Base-by-base conservation (phyloP, 78 protist species). In the Cavenderia fasciculata region DNA sequence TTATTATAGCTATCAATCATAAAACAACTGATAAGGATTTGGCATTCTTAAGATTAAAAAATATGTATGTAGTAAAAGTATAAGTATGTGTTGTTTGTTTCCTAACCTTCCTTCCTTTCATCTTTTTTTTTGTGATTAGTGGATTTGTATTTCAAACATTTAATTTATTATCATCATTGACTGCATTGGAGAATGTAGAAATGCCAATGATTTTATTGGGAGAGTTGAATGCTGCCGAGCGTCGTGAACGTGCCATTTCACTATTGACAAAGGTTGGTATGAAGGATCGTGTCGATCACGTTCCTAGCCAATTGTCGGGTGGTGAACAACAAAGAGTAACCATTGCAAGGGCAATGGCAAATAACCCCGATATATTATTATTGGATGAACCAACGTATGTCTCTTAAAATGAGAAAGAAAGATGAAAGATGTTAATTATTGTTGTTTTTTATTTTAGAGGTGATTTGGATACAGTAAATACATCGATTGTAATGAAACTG, bases 301-400 rank as follows among this genome's bases (percentile, higher is more conserved):
- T 85, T 2, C 99, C 99, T n/a, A 86, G 95, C 0, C 61, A 82
- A 85, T 85, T 98, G 29, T 96, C 98, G 0, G 99, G 99, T 25
- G 99, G 99, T 33, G 98, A 98, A 92, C 99, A 97, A 75, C 98
- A 96, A 91, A 69, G 97, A 6, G 98, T 96, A 40, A 96, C 99
- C 43, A 97, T 97, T 72, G 97, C 99, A 3, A 74, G 99, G 19
- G 96, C 99, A 43, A 66, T 97, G 46, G 97, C 97, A 52, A 97
- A 97, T 71, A 14, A 25, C 11, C 99, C 99, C 7, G 94, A 94
- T 11, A 23, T 97, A 12, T 87, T 97, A 56, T 93, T 97, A 49
- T 96, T 97, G 19, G 99, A 97, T 70, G 99, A 97, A 91, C 99
- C 99, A 16, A 96, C 98, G 95, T 92, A 79, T 27, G 87, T 27